Evolutionary conservation across 148 eudicot species (phyloP).

Genomic region (Silene conica): DNA sequence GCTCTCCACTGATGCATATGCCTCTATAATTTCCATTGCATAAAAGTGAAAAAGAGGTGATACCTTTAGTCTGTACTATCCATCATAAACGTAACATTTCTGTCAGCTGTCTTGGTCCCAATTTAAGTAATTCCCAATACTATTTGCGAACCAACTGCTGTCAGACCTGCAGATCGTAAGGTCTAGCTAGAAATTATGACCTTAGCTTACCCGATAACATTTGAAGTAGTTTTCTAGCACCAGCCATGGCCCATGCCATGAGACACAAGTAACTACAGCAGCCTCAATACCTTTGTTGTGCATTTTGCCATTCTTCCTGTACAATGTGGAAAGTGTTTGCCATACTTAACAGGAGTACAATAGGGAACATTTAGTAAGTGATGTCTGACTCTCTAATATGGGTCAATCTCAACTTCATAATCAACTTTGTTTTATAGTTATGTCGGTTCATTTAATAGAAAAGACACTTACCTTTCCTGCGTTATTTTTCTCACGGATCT

Average conservation of each 20-base stretch:
- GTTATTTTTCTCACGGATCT: neutral
- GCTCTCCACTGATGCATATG: neutral
- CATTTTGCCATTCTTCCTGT: neutral
- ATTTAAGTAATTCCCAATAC: neutral
- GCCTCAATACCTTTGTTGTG: neutral
- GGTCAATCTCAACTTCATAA: neutral
- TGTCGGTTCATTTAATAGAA: neutral
- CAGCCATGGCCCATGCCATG: neutral
- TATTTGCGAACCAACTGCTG: neutral
- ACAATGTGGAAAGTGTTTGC: neutral
- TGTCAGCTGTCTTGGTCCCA: neutral
- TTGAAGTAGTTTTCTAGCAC: neutral
- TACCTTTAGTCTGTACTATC: neutral
- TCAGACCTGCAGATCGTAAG: neutral
- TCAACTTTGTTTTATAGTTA: neutral
- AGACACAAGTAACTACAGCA: neutral
- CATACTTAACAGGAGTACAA: neutral
- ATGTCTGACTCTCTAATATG: neutral
- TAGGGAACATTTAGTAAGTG: slow-evolving; percentile 4
- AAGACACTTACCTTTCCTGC: neutral
- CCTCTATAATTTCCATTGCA: neutral
- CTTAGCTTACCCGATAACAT: neutral
- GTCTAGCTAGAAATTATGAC: neutral
- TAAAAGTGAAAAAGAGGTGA: neutral
- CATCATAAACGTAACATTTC: neutral